Conservation (phyloP, 768 basidiomycete species). For the Boletus speciosus region DNA sequence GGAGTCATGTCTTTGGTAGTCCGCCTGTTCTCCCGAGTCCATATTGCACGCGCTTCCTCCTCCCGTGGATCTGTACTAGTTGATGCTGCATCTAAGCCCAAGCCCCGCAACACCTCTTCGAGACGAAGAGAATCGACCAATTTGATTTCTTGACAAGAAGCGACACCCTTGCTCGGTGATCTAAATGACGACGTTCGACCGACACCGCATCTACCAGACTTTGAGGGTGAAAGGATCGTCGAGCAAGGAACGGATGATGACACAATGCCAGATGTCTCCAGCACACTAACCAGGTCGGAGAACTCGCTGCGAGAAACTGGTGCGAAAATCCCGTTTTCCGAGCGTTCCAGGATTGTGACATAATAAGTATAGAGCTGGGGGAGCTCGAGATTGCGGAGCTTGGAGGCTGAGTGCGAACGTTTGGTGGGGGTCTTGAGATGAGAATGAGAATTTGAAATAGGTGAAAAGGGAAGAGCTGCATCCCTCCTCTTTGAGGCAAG, state of each 20-base stretch:
- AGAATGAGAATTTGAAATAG: conserved; percentile 31
- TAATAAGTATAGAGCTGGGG: conserved; percentile 67
- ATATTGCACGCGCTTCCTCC: conserved; percentile 43
- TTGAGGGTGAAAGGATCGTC: conserved; percentile 38
- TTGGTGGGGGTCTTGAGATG: conserved; percentile 47
- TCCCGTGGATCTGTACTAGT: conserved; percentile 36
- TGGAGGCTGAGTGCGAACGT: conserved; percentile 41
- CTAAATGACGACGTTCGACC: conserved; percentile 60
- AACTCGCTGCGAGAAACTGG: conserved; percentile 77
- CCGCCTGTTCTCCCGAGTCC: conserved; percentile 38
- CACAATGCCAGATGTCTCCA: conserved; percentile 72
- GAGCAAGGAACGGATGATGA: conserved; percentile 33
- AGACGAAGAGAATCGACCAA: conserved; percentile 60
- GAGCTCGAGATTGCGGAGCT: conserved; percentile 48
- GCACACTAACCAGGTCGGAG: conserved; percentile 60
- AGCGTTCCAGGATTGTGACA: conserved; percentile 50
- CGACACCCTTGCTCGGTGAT: conserved; percentile 21
- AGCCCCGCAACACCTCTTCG: conserved; percentile 68
- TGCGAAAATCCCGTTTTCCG: conserved; percentile 51
- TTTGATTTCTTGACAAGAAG: conserved; percentile 42
- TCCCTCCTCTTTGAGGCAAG: conserved; percentile 63
- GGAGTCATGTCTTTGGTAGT: conserved; percentile 37
- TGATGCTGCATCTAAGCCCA: conserved; percentile 39
- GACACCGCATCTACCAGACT: conserved; percentile 49
- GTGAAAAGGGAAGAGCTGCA: conserved; percentile 50